Base-by-base conservation (phyloP, 2,329 filamentous ascomycete species). In the Plenodomus tracheiphilus region DNA sequence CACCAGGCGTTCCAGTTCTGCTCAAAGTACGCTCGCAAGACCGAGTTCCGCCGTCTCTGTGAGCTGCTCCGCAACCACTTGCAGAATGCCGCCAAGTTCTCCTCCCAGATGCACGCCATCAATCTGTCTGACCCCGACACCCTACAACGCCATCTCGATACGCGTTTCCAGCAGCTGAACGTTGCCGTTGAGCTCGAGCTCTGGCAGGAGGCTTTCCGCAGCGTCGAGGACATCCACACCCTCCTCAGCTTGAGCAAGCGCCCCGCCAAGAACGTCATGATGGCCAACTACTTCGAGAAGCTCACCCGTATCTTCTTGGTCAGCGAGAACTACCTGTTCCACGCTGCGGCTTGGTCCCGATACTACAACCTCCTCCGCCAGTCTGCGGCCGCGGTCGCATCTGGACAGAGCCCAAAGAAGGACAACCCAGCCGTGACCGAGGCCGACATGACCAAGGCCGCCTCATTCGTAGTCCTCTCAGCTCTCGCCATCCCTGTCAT, bases 271-370 rank as follows among this genome's bases (percentile, higher is more conserved):
- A 97, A 97, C 74, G 82, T 97, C 71, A 97, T 99, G 94, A 99
- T 99, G 94, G 94, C 94, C 77, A 99, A 97, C 81, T 99, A 99
- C 83, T 99, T 97, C 77, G 94, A 99, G 82, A 97, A 97, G 80
- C 86, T 99, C 49, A 97, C 94, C 35, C 86, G 92, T 58, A 99
- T 99, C 74, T 99, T 99, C 83, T 85, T 99, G 56, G 94, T 97
- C 61, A 96, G 93, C 74, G 94, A 97, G 79, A 99, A 99, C 81
- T 97, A 97, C 74, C 86, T 99, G 39, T 99, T 99, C 86, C 94
- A 99, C 72, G 94, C 94, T 62, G 94, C 94, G 46, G 91, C 94
- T 54, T 99, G 91, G 91, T 95, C 91, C 64, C 85, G 93, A 66
- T 97, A 97, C 81, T 97, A 96, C 82, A 96, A 91, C 72, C 85